These are phyloP conservation scores for Acanthamoeba healyi DNA, from an alignment of 208 protist genomes.

Conservation along the genomic window DNA sequence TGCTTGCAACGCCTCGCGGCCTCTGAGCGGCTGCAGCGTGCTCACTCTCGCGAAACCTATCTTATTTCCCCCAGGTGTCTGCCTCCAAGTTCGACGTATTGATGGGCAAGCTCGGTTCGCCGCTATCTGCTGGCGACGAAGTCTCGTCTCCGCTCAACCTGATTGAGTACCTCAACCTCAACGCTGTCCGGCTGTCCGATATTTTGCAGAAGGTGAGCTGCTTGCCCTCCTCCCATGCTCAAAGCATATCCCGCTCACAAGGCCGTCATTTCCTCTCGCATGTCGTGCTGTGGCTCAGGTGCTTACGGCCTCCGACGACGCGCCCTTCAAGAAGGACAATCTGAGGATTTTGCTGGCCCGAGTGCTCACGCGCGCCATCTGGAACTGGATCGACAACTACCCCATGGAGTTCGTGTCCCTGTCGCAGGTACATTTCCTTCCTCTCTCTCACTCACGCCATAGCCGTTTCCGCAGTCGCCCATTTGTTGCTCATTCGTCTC, in stretches of 20 bases:
- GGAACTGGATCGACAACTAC: constrained; percentile 83
- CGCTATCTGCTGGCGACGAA: constrained; percentile 56
- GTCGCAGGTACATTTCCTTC: constrained; percentile 34
- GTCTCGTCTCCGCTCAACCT: constrained; percentile 74
- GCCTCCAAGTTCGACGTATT: constrained; percentile 24
- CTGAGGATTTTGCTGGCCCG: constrained; percentile 74
- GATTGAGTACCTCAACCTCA: constrained; percentile 80
- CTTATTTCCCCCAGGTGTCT: too few species aligned
- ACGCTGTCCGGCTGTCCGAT: constrained; percentile 71
- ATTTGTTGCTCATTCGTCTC: background rate
- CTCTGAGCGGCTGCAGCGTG: constrained; percentile 53
- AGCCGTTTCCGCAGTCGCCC: background rate
- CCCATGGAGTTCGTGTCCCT: constrained; percentile 81
- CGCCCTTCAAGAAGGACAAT: constrained; percentile 77
- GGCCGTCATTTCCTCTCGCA: too few species aligned
- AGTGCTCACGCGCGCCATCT: constrained; percentile 76
- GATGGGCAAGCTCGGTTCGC: background rate
- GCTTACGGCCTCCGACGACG: background rate
- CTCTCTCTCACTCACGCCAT: background rate
- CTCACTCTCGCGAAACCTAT: background rate
- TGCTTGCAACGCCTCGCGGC: too few species aligned
- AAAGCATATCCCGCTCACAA: too few species aligned
- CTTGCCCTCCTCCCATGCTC: too few species aligned
- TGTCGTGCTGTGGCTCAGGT: background rate
- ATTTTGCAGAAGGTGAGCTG: constrained; percentile 70